Conservation (phyloP, 768 basidiomycete genomes). For the Rhodotorula kratochvilovae region DNA sequence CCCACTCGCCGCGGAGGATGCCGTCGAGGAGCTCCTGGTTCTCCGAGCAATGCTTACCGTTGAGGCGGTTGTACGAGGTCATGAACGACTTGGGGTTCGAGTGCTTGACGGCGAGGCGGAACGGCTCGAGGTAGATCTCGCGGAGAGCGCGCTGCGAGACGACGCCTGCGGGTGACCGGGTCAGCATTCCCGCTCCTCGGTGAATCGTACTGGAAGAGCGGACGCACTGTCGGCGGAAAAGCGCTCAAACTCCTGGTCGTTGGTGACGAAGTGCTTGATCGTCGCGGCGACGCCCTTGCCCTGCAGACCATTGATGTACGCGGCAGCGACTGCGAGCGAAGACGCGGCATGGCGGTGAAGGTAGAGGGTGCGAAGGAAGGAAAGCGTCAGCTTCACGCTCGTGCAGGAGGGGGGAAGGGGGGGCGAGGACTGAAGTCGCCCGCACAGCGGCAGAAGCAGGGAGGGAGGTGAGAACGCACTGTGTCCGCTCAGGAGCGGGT, state of each 20-base stretch:
- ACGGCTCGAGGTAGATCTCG: slow-evolving; percentile 49
- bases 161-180: slow-evolving; percentile 16
- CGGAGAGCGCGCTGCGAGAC: slow-evolving; percentile 45
- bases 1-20: slow-evolving; percentile 46
- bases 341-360: too few species aligned
- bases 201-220: neutral
- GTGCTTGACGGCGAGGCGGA: slow-evolving; percentile 45
- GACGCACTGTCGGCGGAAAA: slow-evolving; percentile 20
- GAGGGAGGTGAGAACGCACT: slow-evolving; percentile 2
- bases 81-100: slow-evolving; percentile 27
- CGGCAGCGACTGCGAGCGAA: slow-evolving; percentile 40
- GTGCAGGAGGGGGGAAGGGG: neutral
- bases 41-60: slow-evolving; percentile 47
- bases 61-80: slow-evolving; percentile 45
- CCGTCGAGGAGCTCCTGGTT: slow-evolving; percentile 43
- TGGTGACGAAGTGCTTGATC: slow-evolving; percentile 46
- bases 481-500: slow-evolving; percentile 28
- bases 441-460: too few species aligned
- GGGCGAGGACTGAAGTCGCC: neutral
- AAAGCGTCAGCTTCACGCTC: too few species aligned
- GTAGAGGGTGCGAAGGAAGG: too few species aligned
- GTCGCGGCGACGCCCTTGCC: slow-evolving; percentile 41
- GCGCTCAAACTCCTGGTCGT: slow-evolving; percentile 37
- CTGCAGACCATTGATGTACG: slow-evolving; percentile 44
- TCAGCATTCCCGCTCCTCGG: too few species aligned